A percentile compares a stretch with the other conserved stretches of the same genome.
phyloP scores from a whole-genome alignment of 352 stramenopile species.

The Globisporangium cylindrosporum region DNA sequence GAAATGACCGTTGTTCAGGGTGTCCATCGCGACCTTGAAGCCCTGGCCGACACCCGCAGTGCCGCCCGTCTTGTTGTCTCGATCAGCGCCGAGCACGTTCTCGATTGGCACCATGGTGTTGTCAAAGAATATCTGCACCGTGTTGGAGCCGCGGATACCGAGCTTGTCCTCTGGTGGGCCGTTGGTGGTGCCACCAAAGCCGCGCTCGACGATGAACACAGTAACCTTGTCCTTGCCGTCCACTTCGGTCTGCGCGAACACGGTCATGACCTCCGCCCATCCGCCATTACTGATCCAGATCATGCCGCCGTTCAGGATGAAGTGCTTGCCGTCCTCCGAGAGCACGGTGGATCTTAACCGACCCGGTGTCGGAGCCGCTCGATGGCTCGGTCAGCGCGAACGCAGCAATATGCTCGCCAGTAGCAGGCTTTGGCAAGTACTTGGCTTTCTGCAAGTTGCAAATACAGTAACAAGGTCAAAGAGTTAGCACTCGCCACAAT shows the following conservation, averaged over 20 bases:
- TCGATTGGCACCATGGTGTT: constrained; percentile 93
- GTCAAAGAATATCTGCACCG: constrained; percentile 95
- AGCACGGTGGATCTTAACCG: constrained; percentile 90
- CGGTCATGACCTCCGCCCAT: constrained; percentile 95
- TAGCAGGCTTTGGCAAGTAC: constrained; percentile 90
- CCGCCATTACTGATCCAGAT: constrained; percentile 98
- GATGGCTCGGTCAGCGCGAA: constrained; percentile 90
- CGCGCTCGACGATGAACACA: constrained; percentile 96
- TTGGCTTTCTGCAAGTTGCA: constrained; percentile 61
- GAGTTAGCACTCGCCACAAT: constrained; percentile 2
- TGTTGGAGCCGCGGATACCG: constrained; percentile 96
- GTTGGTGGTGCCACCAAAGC: constrained; percentile 89
- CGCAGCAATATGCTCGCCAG: constrained; percentile 79
- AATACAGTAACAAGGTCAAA: background rate
- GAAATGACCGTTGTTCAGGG: constrained; percentile 93
- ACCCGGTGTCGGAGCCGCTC: constrained; percentile 87
- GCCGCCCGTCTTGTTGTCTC: constrained; percentile 69
- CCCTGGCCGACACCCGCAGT: constrained; percentile 79
- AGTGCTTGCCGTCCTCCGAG: constrained; percentile 90
- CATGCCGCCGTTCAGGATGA: constrained; percentile 93
- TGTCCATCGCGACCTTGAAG: constrained; percentile 93
- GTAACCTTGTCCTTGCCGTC: constrained; percentile 97
- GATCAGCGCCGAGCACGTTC: constrained; percentile 85
- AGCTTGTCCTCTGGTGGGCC: constrained; percentile 96
- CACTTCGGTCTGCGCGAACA: constrained; percentile 96